Evolutionary conservation across 1,139 yeast genomes (phyloP), one percentile per base, ranked within the genome.

Genomic region (Sugiyamaella sp.): DNA sequence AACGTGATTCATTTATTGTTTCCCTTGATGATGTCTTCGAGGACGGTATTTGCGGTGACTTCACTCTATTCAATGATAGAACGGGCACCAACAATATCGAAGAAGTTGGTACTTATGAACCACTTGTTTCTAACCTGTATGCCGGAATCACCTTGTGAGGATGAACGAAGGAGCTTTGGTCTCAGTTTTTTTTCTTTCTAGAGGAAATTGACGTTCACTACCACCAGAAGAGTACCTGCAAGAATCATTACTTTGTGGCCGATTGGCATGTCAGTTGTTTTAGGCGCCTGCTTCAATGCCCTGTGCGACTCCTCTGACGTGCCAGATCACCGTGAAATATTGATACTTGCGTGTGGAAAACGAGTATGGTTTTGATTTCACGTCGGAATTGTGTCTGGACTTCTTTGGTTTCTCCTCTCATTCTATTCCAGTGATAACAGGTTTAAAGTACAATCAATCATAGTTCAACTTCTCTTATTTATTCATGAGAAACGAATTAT

Each of bases 71-170:
- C 39, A 53, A 48, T 33, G 58, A 56, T 33, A 32, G 55, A 29
- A 51, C 55, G 17, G 55, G 47, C 38, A 41, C 45, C 10, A 51
- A 41, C 37, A 47, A 39, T 44, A 52, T 42, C 29, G 53, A 38
- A 20, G 56, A 41, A 12, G 21, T 33, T 19, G 54, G 49, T 29
- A 50, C 22, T 46, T 37, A 42, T 38, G 65, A 61, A 49, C 62
- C 59, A 20, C 40, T 60, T 24, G 60, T 63, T 17, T 60, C 62
- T 53, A 61, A 59, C 49, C 51, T 60, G 49, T 61, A 60, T 44
- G 61, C 63, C 12, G 65, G 65, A 29, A 47, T 57, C 35, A 51
- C 58, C 16, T 52, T 62, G 55, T 60, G 43, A 54, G 46, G 32
- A 49, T 39, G 12, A 40, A 27, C 4, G 5, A 29, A 22, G 35